Evolutionary conservation across 441 rosid species (phyloP).

Genomic region (Rhodomyrtus psidioides): DNA sequence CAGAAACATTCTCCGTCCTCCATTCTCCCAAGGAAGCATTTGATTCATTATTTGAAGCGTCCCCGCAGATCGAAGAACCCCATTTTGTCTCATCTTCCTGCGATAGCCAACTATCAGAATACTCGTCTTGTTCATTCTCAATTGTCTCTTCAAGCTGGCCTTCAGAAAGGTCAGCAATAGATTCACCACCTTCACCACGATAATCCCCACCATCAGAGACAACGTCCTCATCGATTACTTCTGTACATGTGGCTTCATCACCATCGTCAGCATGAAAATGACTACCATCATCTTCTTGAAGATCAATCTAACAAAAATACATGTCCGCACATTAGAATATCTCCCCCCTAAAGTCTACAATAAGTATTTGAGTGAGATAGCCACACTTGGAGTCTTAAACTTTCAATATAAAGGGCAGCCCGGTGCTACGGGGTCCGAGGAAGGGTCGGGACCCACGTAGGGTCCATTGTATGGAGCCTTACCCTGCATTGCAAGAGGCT

Average conservation of each 20-base stretch:
- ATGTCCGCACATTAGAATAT: neutral
- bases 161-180: neutral
- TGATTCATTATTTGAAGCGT: conserved; percentile 10
- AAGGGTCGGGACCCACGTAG: too few species aligned
- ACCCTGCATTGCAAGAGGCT: too few species aligned
- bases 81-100: conserved; percentile 31
- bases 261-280: conserved; percentile 22
- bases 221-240: neutral
- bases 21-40: neutral
- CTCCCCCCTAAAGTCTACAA: neutral
- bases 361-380: neutral
- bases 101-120: conserved; percentile 35
- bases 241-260: neutral
- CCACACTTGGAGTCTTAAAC: neutral
- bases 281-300: conserved; percentile 34
- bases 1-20: conserved; percentile 5
- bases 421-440: too few species aligned
- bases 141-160: conserved; percentile 11
- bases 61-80: conserved; percentile 13
- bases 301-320: conserved; percentile 51
- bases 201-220: conserved; percentile 3
- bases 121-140: conserved; percentile 19
- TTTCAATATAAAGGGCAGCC: too few species aligned
- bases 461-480: too few species aligned
- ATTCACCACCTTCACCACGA: neutral